Base-by-base conservation (phyloP, 2,329 filamentous ascomycete species). In the Ascomycota sp. region DNA sequence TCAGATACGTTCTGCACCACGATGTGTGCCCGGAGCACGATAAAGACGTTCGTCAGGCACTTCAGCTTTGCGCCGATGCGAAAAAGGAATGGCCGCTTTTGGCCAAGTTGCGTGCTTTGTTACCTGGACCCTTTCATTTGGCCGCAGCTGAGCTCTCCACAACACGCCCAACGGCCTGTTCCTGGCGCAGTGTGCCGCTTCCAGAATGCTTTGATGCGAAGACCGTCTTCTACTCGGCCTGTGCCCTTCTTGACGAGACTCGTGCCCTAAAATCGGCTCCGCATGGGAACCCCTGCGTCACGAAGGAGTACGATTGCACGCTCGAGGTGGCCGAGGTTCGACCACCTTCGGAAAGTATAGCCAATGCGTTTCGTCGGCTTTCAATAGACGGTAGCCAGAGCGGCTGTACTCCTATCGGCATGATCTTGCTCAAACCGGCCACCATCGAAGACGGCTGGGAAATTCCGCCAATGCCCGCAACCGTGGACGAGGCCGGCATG, bases 1-100 rank as follows among this genome's bases (percentile, higher is more conserved):
- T 93, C 37, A 79, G 81, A 38, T 98, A 94, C 40, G 59, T 95
- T 1, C 59, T 85, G 8, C 68, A 77, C 35, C 85, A 95, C 44
- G 67, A 78, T 23, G 86, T 91, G 11, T 93, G 83, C 43, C 75
- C 78, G 0, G 89, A 95, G 47, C 78, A 85, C 44, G 58, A 52
- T 0, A 56, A 63, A 1, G 67, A 86, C 37, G 60, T 95, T 33
- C 52, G 66, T 11, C 56, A 61, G 0, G 82, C 85, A 0, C 57
- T 75, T 7, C 47, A 48, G 1, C 47, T 86, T 20, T 92, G 82
- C 41, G 63, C 71, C 13, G 44, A 59, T 10, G 81, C 79, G 2
- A 61, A 69, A 3, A 43, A 55, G 2, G 81, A 95, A 49, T 59
- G 89, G 23, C 65, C 66, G 36, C 58, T 65, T 30, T 59, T 74